A percentile compares a stretch with the other conserved stretches of the same genome.
These are phyloP conservation scores for Cutaneotrichosporon sp. DNA, from an alignment of 1,284 basidiomycete species.

Conservation along the genomic window DNA sequence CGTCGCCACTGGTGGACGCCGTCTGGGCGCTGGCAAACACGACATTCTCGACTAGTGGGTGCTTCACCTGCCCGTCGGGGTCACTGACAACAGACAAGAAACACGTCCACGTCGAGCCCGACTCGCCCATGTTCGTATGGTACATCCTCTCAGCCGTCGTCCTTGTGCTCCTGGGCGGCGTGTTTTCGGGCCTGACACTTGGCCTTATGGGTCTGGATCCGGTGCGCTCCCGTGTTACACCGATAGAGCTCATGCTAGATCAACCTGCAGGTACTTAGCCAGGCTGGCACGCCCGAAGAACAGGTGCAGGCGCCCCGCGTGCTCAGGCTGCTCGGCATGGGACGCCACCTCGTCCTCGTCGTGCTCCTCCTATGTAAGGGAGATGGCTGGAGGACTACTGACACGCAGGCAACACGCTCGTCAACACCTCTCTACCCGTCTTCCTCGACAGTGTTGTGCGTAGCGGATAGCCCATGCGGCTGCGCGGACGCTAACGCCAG, in stretches of 20 bases:
- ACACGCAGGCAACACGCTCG: slow-evolving; percentile 49
- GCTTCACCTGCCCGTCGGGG: background rate
- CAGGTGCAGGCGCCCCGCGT: slow-evolving; percentile 49
- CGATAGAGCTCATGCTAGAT: slow-evolving; percentile 19
- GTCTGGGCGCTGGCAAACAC: too few relatives aligned
- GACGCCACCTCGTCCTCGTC: slow-evolving; percentile 49
- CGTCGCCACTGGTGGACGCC: too few relatives aligned
- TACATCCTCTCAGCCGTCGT: slow-evolving; percentile 26
- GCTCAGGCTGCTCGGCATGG: slow-evolving; percentile 46
- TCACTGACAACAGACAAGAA: slow-evolving; percentile 9
- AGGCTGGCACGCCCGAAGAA: slow-evolving; percentile 48
- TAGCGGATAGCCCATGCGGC: background rate
- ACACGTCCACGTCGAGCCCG: slow-evolving; percentile 35
- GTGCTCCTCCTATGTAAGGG: slow-evolving; percentile 46
- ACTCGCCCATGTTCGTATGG: slow-evolving; percentile 30
- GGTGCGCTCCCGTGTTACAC: slow-evolving; percentile 18
- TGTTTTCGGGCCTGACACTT: slow-evolving; percentile 53
- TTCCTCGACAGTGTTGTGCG: slow-evolving; percentile 48
- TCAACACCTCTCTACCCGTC: slow-evolving; percentile 52
- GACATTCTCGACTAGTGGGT: too few relatives aligned
- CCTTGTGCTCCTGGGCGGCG: slow-evolving; percentile 45
- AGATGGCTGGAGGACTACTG: slow-evolving; percentile 9
- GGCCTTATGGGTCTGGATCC: slow-evolving; percentile 52
- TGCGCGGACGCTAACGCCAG: slow-evolving; percentile 18
- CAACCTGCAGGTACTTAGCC: slow-evolving; percentile 45